Base-by-base conservation (phyloP, 2,329 filamentous ascomycete species). In the Magnaporthales sp. region DNA sequence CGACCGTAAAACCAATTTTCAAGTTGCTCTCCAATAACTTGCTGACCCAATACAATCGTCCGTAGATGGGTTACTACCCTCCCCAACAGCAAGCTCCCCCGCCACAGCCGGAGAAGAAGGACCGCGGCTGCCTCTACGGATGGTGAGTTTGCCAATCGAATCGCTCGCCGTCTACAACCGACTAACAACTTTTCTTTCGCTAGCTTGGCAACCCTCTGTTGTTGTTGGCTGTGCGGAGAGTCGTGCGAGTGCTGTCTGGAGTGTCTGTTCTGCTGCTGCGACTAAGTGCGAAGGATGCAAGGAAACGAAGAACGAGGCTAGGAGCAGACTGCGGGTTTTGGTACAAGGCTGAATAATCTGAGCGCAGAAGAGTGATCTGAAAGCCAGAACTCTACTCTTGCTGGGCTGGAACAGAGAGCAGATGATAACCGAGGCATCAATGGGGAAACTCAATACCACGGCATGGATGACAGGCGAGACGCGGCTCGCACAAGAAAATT, bases 171-270 rank as follows among this genome's bases (percentile, higher is more conserved):
- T 68, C 58, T 58, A 54, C 19, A 26, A 1, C 15, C 9, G 7
- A 19, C 38, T 19, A 10, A 24, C 51, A 22, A 32, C 11, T 1
- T 26, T 22, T 11, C n/a, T 8, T 9, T 5, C 51, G 62, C 27
- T 61, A 79, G 78, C 69, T 67, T 80, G 29, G 78, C 78, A 64
- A 75, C 78, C 26, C 69, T 80, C 67, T 80, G 78, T 73, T 80
- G 78, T 72, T 80, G 78, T 68, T 80, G 77, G 77, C 72, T 80
- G 63, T 80, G 78, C 68, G 78, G 78, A 3, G 78, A 80, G 70
- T 76, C 78, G 3, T 80, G 78, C 72, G 77, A 79, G 68, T 80
- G 78, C 72, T 80, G 78, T 69, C 70, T 79, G 31, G 78, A 80
- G 62, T 79, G 77, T 69, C 67, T 79, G 29, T 75, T 76, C 67